Conservation (phyloP, 23 red algal species). For the Cyanidium caldarium region DNA sequence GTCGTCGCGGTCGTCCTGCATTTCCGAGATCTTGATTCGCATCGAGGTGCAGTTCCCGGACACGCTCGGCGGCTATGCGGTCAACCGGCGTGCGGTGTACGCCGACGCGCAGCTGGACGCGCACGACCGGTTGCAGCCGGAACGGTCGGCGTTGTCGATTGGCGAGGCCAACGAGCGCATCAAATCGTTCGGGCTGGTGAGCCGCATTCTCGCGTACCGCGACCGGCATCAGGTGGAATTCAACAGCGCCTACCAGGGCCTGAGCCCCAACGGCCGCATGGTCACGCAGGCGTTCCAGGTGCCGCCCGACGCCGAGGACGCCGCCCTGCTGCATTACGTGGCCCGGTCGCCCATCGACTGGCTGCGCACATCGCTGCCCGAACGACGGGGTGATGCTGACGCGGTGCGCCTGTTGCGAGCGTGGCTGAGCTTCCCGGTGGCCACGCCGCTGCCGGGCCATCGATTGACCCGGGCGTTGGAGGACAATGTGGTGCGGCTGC, state of each 20-base stretch:
- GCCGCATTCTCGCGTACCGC: not conserved
- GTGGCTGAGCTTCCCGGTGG: too few relatives aligned
- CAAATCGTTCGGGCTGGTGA: not conserved
- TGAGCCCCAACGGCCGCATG: not conserved
- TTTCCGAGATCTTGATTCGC: not conserved
- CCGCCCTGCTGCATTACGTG: not conserved
- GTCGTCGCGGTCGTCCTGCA: not conserved
- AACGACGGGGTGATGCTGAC: too few relatives aligned
- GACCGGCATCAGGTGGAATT: not conserved
- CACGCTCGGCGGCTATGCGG: not conserved
- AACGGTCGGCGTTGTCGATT: not conserved
- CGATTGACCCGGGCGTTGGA: too few relatives aligned
- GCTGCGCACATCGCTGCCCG: too few relatives aligned
- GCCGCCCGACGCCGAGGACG: not conserved
- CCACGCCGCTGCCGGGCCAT: too few relatives aligned
- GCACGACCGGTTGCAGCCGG: not conserved
- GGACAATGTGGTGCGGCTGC: too few relatives aligned
- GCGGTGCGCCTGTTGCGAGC: too few relatives aligned
- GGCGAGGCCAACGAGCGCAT: not conserved
- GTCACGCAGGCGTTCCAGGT: not conserved
- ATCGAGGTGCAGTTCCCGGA: not conserved
- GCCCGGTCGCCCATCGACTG: too few relatives aligned
- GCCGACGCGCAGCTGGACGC: not conserved
- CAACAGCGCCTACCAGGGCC: not conserved
- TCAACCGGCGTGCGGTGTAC: not conserved